phyloP scores from a whole-genome alignment of 2,329 filamentous ascomycete species.

The Nectriaceae sp. region DNA sequence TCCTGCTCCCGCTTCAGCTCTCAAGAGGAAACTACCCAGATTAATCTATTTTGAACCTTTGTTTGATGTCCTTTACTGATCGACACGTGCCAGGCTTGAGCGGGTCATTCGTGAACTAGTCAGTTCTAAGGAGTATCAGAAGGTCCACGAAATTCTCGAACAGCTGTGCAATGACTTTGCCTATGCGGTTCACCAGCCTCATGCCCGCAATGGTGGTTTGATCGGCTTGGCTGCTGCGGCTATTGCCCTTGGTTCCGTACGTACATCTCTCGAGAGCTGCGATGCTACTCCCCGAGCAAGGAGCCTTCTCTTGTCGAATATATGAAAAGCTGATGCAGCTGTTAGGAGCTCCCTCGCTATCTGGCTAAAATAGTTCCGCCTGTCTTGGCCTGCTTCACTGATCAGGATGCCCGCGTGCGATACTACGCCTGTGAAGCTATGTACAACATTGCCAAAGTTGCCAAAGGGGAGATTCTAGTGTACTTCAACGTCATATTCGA shows the following conservation, averaged over 20 bases:
- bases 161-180: conserved; percentile 98
- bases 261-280: conserved; percentile 44
- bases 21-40: background rate
- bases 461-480: conserved; percentile 93
- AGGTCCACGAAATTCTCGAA: conserved; percentile 85
- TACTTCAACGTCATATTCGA: conserved; percentile 99
- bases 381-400: conserved; percentile 94
- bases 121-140: conserved; percentile 72
- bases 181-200: conserved; percentile 94
- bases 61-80: conserved; percentile 4
- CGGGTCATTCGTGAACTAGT: conserved; percentile 85
- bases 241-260: conserved; percentile 88
- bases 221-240: conserved; percentile 95
- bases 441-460: conserved; percentile 99
- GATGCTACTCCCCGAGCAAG: background rate
- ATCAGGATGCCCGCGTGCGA: conserved; percentile 94
- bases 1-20: background rate
- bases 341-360: conserved; percentile 85
- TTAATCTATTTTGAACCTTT: conserved; percentile 9
- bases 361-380: conserved; percentile 93
- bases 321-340: background rate
- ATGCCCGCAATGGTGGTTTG: conserved; percentile 92
- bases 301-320: background rate
- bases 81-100: conserved; percentile 67
- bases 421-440: conserved; percentile 99